phyloP scores from a whole-genome alignment of 148 eudicot genomes.

The Euryodendron excelsum region DNA sequence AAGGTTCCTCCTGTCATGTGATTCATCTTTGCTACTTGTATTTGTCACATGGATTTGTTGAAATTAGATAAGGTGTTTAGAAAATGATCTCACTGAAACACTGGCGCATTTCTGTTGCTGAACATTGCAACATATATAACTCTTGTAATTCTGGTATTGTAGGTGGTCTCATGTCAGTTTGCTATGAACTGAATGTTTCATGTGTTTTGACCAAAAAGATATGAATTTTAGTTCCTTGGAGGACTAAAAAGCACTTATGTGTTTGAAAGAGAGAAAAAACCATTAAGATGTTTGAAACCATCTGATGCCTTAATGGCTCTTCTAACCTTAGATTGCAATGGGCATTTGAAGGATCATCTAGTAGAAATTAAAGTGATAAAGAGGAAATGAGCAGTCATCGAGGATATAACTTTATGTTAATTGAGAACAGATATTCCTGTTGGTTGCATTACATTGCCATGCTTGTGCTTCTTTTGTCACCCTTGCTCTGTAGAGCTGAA shows the following conservation, averaged over 20 bases:
- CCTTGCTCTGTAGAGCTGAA: slow-evolving; percentile 5
- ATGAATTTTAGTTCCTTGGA: neutral
- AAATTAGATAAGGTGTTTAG: neutral
- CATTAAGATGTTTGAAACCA: slow-evolving; percentile 4
- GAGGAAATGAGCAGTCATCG: neutral
- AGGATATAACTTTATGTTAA: neutral
- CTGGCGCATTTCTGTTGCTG: slow-evolving; percentile 4
- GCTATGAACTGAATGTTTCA: neutral
- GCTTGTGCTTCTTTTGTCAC: neutral
- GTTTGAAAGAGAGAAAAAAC: neutral
- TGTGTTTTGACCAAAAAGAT: neutral
- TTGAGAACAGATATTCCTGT: neutral
- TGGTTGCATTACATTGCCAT: neutral
- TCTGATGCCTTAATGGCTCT: neutral
- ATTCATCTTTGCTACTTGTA: neutral
- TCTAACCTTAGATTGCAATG: neutral
- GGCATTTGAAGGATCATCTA: neutral
- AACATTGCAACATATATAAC: neutral
- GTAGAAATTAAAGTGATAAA: neutral
- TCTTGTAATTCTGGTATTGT: neutral
- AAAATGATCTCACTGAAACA: slow-evolving; percentile 1
- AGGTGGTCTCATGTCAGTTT: neutral
- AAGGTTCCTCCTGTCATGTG: neutral
- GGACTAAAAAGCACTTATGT: neutral
- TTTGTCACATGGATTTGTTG: neutral